These are phyloP conservation scores for Verticillium nonalfalfae DNA, from an alignment of 2,329 filamentous ascomycete species.

Conservation along the genomic window DNA sequence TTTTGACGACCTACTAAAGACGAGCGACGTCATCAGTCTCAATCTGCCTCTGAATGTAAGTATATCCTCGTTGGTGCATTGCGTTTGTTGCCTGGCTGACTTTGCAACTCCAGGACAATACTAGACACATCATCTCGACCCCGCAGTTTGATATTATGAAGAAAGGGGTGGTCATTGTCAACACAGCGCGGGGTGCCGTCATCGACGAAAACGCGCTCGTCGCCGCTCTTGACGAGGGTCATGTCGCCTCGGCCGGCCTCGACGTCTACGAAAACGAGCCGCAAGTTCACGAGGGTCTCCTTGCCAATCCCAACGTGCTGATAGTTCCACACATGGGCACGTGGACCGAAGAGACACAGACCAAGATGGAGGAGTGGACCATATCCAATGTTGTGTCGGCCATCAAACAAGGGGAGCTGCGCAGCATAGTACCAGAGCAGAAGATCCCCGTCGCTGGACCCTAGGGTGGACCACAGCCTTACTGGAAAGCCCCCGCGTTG, in stretches of 20 bases:
- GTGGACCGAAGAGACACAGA: conserved; percentile 61
- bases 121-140: conserved; percentile 68
- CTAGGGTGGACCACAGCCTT: background rate
- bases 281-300: conserved; percentile 63
- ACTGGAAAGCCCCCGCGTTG: background rate
- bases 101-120: conserved; percentile 39
- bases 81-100: background rate
- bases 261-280: conserved; percentile 85
- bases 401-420: conserved; percentile 54
- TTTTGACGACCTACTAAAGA: conserved; percentile 65
- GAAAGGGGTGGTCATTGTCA: conserved; percentile 67
- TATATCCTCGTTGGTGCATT: conserved; percentile 11
- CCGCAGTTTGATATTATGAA: conserved; percentile 74
- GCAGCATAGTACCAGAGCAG: conserved; percentile 70
- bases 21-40: conserved; percentile 71
- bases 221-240: conserved; percentile 61
- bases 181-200: conserved; percentile 76
- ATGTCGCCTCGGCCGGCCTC: conserved; percentile 64
- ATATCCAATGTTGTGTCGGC: conserved; percentile 64
- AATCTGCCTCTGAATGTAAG: conserved; percentile 77
- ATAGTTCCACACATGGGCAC: conserved; percentile 85
- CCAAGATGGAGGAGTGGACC: conserved; percentile 69
- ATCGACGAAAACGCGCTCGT: conserved; percentile 79
- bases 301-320: conserved; percentile 65
- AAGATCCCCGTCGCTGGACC: conserved; percentile 16